These are phyloP conservation scores for Thalassiosira allenii DNA, from an alignment of 352 stramenopile genomes.

Conservation along the genomic window DNA sequence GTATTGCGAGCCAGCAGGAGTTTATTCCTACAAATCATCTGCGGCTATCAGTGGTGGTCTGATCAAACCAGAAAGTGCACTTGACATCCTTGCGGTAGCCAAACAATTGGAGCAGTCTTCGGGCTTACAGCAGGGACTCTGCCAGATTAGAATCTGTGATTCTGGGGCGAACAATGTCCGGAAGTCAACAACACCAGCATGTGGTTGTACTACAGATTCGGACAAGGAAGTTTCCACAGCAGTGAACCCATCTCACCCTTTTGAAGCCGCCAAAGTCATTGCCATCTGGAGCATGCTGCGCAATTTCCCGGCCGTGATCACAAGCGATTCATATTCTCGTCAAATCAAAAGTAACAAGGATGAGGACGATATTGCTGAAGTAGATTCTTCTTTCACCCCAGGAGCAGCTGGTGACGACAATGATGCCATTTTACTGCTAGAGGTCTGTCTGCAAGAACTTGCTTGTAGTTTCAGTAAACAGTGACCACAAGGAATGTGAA, in stretches of 20 bases:
- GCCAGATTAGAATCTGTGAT: constrained; percentile 22
- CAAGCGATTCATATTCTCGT: constrained; percentile 30
- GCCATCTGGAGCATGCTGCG: constrained; percentile 32
- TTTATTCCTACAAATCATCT: constrained; percentile 38
- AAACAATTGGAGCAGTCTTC: constrained; percentile 51
- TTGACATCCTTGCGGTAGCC: constrained; percentile 42
- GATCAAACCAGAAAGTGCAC: constrained; percentile 44
- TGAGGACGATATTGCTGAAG: constrained; percentile 5
- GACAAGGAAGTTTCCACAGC: background rate
- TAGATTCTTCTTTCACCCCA: too few relatives aligned
- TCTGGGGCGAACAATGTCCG: constrained; percentile 1
- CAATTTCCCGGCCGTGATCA: constrained; percentile 36
- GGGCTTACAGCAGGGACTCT: constrained; percentile 26
- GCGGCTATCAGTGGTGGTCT: constrained; percentile 12
- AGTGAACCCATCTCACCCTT: constrained; percentile 13
- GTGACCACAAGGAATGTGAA: too few relatives aligned
- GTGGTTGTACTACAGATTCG: background rate
- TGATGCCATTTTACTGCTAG: constrained; percentile 14
- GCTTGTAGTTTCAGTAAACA: too few relatives aligned
- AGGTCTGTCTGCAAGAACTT: constrained; percentile 26
- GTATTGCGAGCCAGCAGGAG: constrained; percentile 21
- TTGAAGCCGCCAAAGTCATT: constrained; percentile 31
- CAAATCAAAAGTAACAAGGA: constrained; percentile 4
- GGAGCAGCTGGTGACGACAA: constrained; percentile 5
- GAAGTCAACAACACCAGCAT: constrained; percentile 3